Percentiles rank a stretch among this genome's conserved stretches.
phyloP scores from a whole-genome alignment of 306 rosid genomes.

The Coriaria nepalensis region DNA sequence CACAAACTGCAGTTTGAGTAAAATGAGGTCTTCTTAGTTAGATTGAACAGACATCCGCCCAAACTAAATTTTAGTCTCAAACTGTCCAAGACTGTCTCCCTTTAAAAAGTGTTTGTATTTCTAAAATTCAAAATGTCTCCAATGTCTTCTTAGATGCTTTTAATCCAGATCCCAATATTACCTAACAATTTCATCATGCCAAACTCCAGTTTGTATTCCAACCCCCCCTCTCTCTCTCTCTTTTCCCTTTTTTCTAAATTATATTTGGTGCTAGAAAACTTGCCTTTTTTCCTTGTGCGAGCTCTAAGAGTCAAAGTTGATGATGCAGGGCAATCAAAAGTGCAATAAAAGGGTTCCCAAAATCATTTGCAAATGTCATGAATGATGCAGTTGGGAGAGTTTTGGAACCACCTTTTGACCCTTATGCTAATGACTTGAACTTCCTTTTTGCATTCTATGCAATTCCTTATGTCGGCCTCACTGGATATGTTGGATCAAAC shows the following conservation, averaged over 20 bases:
- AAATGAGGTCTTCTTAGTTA: too few species aligned
- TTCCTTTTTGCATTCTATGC: slow-evolving; percentile 59
- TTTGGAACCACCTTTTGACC: slow-evolving; percentile 53
- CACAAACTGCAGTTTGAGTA: too few species aligned
- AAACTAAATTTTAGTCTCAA: too few species aligned
- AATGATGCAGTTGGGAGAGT: slow-evolving; percentile 35
- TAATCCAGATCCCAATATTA: too few species aligned
- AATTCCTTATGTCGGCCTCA: slow-evolving; percentile 78
- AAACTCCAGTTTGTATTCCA: too few species aligned
- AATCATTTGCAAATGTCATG: slow-evolving; percentile 36
- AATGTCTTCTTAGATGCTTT: too few species aligned
- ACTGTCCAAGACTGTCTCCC: too few species aligned
- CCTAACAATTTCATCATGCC: too few species aligned
- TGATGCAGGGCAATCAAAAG: slow-evolving; percentile 44
- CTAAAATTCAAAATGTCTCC: too few species aligned
- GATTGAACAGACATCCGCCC: too few species aligned
- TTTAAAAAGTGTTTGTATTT: too few species aligned
- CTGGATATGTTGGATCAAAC: slow-evolving; percentile 67
- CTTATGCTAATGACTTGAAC: slow-evolving; percentile 43
- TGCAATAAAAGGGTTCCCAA: slow-evolving; percentile 45
- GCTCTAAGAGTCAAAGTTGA: background rate
- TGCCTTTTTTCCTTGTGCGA: background rate
- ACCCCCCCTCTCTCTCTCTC: too few species aligned
- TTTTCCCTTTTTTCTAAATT: background rate
- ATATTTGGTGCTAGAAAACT: background rate